These are phyloP conservation scores for Edaphochlamys debaryana DNA, from an alignment of 139 green algal genomes.

Conservation along the genomic window DNA sequence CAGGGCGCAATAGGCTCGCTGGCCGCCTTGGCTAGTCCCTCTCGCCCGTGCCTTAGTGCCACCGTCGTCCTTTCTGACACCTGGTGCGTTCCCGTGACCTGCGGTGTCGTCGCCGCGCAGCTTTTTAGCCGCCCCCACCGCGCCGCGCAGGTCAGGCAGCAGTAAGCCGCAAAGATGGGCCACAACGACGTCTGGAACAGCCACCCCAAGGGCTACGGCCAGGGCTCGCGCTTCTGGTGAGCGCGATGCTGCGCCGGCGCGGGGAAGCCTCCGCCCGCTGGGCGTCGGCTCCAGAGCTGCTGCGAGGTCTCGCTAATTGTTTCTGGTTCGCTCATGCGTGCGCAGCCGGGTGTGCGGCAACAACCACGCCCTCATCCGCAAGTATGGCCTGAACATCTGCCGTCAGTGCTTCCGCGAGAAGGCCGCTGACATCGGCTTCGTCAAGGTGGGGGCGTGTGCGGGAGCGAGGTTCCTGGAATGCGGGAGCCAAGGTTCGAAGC, in stretches of 20 bases:
- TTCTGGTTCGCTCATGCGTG: background rate
- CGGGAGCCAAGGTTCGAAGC: too few relatives aligned
- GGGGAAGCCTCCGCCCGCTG: background rate
- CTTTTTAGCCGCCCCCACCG: background rate
- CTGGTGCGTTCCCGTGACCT: too few relatives aligned
- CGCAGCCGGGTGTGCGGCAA: conserved; percentile 98
- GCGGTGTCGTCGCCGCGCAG: too few relatives aligned
- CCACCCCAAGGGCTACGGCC: conserved; percentile 92
- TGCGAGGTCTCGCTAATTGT: background rate
- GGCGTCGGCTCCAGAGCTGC: background rate
- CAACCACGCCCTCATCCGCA: conserved; percentile 96
- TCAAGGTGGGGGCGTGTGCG: conserved; percentile 88
- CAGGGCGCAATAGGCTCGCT: too few relatives aligned
- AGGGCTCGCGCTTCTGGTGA: conserved; percentile 85
- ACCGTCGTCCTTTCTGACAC: too few relatives aligned
- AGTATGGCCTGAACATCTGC: conserved; percentile 99
- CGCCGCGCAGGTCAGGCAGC: conserved; percentile 21
- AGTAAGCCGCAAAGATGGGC: conserved; percentile 82
- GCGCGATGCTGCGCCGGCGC: background rate
- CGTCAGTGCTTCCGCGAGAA: conserved; percentile 99
- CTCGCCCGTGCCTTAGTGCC: too few relatives aligned
- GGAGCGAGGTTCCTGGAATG: too few relatives aligned
- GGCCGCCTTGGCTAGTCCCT: too few relatives aligned
- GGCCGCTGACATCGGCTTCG: conserved; percentile 96
- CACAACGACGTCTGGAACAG: conserved; percentile 96